These are phyloP conservation scores for Papiliotrema terrestris DNA, from an alignment of 1,284 basidiomycete species.

Conservation along the genomic window DNA sequence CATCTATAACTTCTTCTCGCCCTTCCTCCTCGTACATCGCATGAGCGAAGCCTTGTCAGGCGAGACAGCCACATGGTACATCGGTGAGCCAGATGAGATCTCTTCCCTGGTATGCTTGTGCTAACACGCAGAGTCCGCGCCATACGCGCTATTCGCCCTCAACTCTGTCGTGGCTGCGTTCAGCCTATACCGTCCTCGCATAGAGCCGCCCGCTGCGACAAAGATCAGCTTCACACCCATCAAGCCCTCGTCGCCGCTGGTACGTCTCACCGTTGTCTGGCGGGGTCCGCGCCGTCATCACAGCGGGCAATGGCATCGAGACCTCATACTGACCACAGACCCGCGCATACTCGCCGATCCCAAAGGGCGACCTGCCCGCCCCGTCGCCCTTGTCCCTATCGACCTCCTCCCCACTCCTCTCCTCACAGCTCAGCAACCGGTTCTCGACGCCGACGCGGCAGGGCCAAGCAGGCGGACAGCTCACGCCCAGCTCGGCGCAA, in stretches of 20 bases:
- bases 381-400: slow-evolving; percentile 1
- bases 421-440: slow-evolving; percentile 5
- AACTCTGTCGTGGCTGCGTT: too few species aligned
- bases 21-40: slow-evolving; percentile 16
- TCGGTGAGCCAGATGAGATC: neutral
- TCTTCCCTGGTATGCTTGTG: neutral
- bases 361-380: neutral
- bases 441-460: slow-evolving; percentile 1
- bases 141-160: too few species aligned
- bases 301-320: too few species aligned
- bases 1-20: slow-evolving; percentile 32
- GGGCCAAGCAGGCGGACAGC: neutral
- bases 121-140: neutral
- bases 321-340: slow-evolving; percentile 13
- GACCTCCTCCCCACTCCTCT: slow-evolving; percentile 8
- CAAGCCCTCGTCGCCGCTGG: slow-evolving; percentile 36
- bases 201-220: neutral
- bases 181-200: too few species aligned
- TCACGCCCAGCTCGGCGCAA: neutral
- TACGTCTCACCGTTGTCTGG: too few species aligned
- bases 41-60: neutral
- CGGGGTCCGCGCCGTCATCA: too few species aligned
- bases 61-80: neutral
- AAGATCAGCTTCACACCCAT: slow-evolving; percentile 16
- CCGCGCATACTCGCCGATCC: slow-evolving; percentile 9